Base-by-base conservation (phyloP, 2,329 filamentous ascomycete genomes). In the Parafenestella ontariensis region DNA sequence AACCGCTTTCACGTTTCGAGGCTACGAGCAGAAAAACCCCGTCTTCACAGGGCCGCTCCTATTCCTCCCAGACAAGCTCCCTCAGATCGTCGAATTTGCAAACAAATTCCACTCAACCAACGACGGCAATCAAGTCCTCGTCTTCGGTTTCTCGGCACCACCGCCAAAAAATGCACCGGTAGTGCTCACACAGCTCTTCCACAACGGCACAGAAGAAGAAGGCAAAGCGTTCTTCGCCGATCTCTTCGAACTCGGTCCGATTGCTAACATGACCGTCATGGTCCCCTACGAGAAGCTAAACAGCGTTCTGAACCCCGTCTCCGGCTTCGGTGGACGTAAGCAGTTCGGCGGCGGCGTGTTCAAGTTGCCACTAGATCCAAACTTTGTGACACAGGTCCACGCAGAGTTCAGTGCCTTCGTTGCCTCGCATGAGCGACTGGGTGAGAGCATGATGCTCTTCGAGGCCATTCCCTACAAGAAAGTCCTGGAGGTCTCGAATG, bases 1-100 rank as follows among this genome's bases (percentile, higher is more conserved):
- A 13, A 74, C 71, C 0, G 77, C 82, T 44, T 83, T 84, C 65
- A 73, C 71, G 0, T 71, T 78, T 52, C 68, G 67, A 41, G 74
- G 61, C 7, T 67, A 72, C 39, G 54, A 59, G 0, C 75, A 77
- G 50, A 26, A 56, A 3, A 56, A 63, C 23, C 64, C 71, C 7
- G 65, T 76, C 18, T 79, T 68, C 36, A 66, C 71, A 10, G 77
- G 77, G 2, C 70, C 71, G 11, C 58, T 78, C 18, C 49, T 77
- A 17, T 78, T 76, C 53, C 65, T 65, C 4, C 72, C 70, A 10
- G 61, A 58, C 24, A 72, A 66, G 39, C 49, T 68, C 11, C 60
- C 68, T 3, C 52, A 66, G 33, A 62, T 75, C 29, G 64, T 74
- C 4, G 39, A 41, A 1, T 73, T 71, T 17, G 51, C 60, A 18